phyloP scores from a whole-genome alignment of 148 eudicot species.

The Cornus kousa region DNA sequence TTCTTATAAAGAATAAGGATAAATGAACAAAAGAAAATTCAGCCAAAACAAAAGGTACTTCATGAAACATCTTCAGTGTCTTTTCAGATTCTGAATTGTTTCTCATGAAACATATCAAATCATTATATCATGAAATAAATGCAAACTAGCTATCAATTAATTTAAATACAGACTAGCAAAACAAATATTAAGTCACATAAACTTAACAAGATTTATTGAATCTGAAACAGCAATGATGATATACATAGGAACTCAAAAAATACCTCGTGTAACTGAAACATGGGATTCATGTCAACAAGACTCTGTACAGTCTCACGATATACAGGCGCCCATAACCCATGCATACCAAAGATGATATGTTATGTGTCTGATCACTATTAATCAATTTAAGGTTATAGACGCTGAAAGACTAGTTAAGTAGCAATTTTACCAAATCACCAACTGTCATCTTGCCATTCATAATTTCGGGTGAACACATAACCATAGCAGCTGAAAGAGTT shows the following conservation, averaged over 20 bases:
- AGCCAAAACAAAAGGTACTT: background rate
- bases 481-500: conserved; percentile 88
- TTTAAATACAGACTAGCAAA: background rate
- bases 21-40: background rate
- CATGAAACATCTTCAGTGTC: background rate
- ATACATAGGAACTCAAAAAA: conserved; percentile 10
- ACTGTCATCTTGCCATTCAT: conserved; percentile 83
- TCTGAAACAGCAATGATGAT: background rate
- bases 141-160: background rate
- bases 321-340: conserved; percentile 96
- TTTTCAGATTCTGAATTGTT: background rate
- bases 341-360: background rate
- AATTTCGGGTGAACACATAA: conserved; percentile 74
- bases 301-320: conserved; percentile 94
- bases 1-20: too few species aligned
- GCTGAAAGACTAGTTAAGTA: background rate
- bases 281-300: too few species aligned
- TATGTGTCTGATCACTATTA: too few species aligned
- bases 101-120: background rate
- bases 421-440: conserved; percentile 82
- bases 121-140: background rate
- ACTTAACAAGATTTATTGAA: background rate
- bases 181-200: background rate
- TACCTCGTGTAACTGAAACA: conserved; percentile 97
- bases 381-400: too few species aligned